Conservation (phyloP, 768 basidiomycete species). For the Sarcodon sp. region DNA sequence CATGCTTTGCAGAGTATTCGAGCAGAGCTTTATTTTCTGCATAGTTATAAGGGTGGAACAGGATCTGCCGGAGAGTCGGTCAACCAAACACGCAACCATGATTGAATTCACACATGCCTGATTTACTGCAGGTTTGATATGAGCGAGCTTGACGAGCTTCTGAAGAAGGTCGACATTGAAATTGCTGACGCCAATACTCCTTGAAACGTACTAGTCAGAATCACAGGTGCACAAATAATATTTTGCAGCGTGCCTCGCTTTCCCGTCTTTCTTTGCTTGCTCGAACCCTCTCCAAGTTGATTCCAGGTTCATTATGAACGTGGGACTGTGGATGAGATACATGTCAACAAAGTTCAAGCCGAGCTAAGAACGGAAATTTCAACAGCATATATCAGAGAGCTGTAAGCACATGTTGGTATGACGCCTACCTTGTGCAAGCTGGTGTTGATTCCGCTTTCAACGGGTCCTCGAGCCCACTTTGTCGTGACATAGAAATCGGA, state of each 20-base stretch:
- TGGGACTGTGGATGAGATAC: slow-evolving; percentile 54
- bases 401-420: background rate
- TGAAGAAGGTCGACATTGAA: slow-evolving; percentile 41
- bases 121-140: slow-evolving; percentile 54
- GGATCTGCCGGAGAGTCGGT: slow-evolving; percentile 28
- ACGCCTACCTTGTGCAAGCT: slow-evolving; percentile 37
- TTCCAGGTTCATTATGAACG: slow-evolving; percentile 15
- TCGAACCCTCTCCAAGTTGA: slow-evolving; percentile 45
- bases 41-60: slow-evolving; percentile 63
- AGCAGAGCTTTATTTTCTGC: slow-evolving; percentile 42
- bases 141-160: slow-evolving; percentile 33
- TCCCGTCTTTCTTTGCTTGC: slow-evolving; percentile 29
- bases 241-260: slow-evolving; percentile 18
- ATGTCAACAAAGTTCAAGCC: slow-evolving; percentile 49
- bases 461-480: slow-evolving; percentile 31
- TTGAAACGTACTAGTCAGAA: slow-evolving; percentile 11
- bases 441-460: slow-evolving; percentile 25
- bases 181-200: slow-evolving; percentile 69
- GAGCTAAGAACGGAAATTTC: slow-evolving; percentile 26
- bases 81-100: background rate
- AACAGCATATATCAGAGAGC: background rate
- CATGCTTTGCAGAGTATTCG: slow-evolving; percentile 37
- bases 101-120: slow-evolving; percentile 29
- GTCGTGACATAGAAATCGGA: slow-evolving; percentile 24
- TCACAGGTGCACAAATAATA: background rate